These are phyloP conservation scores for Ascochyta rabiei DNA, from an alignment of 2,329 filamentous ascomycete species.

Conservation along the genomic window DNA sequence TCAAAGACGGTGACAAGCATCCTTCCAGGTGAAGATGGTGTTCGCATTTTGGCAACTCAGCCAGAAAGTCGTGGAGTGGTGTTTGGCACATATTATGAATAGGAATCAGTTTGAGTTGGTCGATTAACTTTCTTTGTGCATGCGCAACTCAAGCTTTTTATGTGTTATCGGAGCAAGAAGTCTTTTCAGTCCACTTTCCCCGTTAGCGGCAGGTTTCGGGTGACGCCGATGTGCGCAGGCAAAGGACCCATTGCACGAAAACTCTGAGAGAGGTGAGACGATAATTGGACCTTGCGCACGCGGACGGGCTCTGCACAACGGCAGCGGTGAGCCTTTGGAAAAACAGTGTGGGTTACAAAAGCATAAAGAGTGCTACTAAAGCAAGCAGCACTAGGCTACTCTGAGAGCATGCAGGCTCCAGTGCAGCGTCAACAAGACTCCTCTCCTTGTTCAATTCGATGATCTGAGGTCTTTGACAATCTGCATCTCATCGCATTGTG, in stretches of 20 bases:
- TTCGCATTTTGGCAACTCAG: conserved; percentile 74
- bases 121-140: conserved; percentile 5
- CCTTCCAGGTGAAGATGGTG: conserved; percentile 84
- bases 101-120: background rate
- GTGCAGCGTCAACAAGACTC: background rate
- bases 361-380: background rate
- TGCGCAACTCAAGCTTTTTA: conserved; percentile 1
- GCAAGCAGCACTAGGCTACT: conserved; percentile 8
- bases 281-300: background rate
- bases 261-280: conserved; percentile 3
- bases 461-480: background rate
- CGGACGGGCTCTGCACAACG: background rate
- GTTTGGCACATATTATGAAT: conserved; percentile 11
- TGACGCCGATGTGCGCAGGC: conserved; percentile 16
- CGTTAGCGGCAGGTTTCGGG: conserved; percentile 16
- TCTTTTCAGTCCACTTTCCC: conserved; percentile 17
- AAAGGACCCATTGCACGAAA: conserved; percentile 3
- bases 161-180: conserved; percentile 10
- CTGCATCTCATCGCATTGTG: background rate
- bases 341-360: background rate
- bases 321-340: conserved; percentile 1
- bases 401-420: background rate
- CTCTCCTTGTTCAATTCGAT: background rate
- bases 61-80: conserved; percentile 26
- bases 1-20: conserved; percentile 70